Evolutionary conservation across 2,329 filamentous ascomycete genomes (phyloP).

Genomic region (Cladosporium velox): DNA sequence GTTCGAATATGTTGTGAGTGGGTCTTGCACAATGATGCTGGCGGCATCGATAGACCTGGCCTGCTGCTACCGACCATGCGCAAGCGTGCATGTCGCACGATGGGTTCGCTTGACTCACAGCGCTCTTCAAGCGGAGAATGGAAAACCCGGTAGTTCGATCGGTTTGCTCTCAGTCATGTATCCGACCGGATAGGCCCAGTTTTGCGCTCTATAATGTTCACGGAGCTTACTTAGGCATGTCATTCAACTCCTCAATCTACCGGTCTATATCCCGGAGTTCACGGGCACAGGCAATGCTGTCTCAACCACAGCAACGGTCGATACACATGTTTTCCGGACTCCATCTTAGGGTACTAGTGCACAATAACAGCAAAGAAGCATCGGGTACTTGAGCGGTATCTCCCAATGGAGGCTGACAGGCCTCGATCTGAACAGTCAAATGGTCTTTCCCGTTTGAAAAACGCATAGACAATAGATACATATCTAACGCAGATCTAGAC

Average conservation of each 20-base stretch:
- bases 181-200: not conserved
- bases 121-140: not conserved
- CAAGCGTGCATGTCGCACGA: not conserved
- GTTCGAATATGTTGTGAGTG: not conserved
- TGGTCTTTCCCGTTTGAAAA: not conserved
- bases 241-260: not conserved
- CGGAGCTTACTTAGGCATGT: not conserved
- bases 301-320: not conserved
- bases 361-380: not conserved
- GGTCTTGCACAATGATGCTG: not conserved
- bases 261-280: not conserved
- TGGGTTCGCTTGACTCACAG: not conserved
- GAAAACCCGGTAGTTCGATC: not conserved
- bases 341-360: not conserved
- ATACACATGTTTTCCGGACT: not conserved
- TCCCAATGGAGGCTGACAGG: not conserved
- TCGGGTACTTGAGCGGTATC: not conserved
- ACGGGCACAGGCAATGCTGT: too few relatives aligned
- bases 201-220: not conserved
- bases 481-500: conserved; percentile 6
- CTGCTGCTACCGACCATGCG: not conserved
- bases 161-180: not conserved
- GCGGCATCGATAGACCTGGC: not conserved
- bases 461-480: not conserved
- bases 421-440: not conserved